These are phyloP conservation scores for Kodamaea kaohsiungensis DNA, from an alignment of 805 yeast genomes.

Conservation along the genomic window DNA sequence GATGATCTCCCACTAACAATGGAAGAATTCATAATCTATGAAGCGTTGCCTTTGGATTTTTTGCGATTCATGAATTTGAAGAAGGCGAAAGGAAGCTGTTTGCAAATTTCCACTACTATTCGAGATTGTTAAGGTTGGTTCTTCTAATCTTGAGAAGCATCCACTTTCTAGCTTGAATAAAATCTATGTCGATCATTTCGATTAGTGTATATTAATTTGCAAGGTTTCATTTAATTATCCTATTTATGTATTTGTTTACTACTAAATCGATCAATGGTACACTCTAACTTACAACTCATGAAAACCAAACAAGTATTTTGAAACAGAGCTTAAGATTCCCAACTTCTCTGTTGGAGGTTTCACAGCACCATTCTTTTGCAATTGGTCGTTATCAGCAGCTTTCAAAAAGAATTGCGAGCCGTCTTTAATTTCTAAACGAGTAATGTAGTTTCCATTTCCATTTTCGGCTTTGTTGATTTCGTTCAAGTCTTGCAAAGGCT, in stretches of 20 bases:
- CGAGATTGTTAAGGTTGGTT: too few relatives aligned
- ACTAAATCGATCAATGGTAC: neutral
- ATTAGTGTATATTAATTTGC: too few relatives aligned
- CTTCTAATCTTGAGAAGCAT: too few relatives aligned
- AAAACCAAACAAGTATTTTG: slow-evolving; percentile 43
- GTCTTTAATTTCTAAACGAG: slow-evolving; percentile 40
- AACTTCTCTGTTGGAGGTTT: slow-evolving; percentile 27
- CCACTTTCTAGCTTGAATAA: too few relatives aligned
- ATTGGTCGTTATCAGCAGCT: slow-evolving; percentile 23
- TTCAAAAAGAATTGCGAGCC: slow-evolving; percentile 39
- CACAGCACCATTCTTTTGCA: slow-evolving; percentile 19
- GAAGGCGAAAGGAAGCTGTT: too few relatives aligned
- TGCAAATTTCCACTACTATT: too few relatives aligned
- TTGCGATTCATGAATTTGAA: too few relatives aligned
- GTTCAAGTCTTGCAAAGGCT: slow-evolving; percentile 6
- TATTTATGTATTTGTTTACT: neutral
- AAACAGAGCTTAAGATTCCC: slow-evolving; percentile 33
- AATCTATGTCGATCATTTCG: too few relatives aligned
- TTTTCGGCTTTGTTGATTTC: slow-evolving; percentile 9
- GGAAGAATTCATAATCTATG: too few relatives aligned
- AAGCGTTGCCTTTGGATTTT: too few relatives aligned
- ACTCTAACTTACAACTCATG: slow-evolving; percentile 34
- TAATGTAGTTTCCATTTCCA: slow-evolving; percentile 16
- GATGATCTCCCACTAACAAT: too few relatives aligned
- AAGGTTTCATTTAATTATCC: neutral